These are phyloP conservation scores for Metschnikowia lochheadii DNA, from an alignment of 805 yeast species.

Conservation along the genomic window DNA sequence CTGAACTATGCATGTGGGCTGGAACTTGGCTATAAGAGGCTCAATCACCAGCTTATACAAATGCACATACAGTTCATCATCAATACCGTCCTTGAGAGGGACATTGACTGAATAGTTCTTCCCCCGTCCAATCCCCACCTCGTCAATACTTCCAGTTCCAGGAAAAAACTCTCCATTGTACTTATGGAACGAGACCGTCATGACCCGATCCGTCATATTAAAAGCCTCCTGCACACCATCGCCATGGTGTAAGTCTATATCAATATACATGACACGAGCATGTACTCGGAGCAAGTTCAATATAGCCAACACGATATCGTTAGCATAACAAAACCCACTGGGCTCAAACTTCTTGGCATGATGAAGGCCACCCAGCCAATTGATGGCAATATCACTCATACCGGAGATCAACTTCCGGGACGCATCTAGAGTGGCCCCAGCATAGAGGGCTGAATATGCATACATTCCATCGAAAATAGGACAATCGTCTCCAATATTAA, in stretches of 20 bases:
- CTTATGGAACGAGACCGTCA: conserved; percentile 95
- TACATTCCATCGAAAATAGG: conserved; percentile 94
- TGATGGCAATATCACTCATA: conserved; percentile 88
- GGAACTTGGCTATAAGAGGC: conserved; percentile 86
- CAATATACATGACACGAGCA: conserved; percentile 89
- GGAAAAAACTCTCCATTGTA: conserved; percentile 94
- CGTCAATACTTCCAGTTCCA: conserved; percentile 92
- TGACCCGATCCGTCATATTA: conserved; percentile 89
- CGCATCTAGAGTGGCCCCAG: conserved; percentile 94
- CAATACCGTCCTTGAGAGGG: conserved; percentile 92
- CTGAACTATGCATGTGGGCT: conserved; percentile 89
- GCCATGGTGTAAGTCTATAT: conserved; percentile 94
- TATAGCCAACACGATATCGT: conserved; percentile 89
- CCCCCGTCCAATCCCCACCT: conserved; percentile 84
- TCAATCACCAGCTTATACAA: conserved; percentile 81
- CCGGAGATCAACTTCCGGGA: conserved; percentile 81
- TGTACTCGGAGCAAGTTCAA: conserved; percentile 81
- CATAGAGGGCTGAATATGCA: conserved; percentile 81
- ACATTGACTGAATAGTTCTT: conserved; percentile 85
- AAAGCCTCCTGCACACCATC: conserved; percentile 98
- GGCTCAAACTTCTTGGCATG: conserved; percentile 96
- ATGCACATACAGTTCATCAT: conserved; percentile 77
- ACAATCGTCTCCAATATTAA: conserved; percentile 91
- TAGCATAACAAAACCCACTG: conserved; percentile 90
- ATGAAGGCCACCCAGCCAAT: conserved; percentile 95